Percentiles rank a stretch among this genome's conserved stretches.
Conservation (phyloP, 495 filamentous ascomycete genomes). For the Lasiosphaeria miniovina region DNA sequence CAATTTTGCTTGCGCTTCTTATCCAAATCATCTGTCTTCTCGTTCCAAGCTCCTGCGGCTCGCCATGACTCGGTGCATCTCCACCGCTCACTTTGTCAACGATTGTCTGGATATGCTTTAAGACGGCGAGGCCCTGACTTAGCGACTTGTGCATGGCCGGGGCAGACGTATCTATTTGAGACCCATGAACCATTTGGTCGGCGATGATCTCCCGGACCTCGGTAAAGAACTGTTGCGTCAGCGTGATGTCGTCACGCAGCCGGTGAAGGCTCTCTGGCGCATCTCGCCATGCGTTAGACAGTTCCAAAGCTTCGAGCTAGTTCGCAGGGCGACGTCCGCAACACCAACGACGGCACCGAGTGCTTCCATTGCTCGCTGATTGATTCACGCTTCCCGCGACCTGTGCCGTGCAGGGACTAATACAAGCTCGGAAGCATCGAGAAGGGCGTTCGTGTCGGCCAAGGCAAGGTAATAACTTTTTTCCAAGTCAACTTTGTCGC, state of each 20-base stretch:
- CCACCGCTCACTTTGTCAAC: background rate
- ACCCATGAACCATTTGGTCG: background rate
- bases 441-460: too few relatives aligned
- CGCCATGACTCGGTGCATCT: background rate
- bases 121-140: background rate
- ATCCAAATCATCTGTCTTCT: background rate
- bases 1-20: background rate
- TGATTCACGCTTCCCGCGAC: too few relatives aligned
- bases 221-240: background rate
- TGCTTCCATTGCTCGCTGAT: background rate
- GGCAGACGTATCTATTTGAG: background rate
- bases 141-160: background rate
- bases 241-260: conserved; percentile 2
- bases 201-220: background rate
- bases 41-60: background rate
- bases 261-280: conserved; percentile 2
- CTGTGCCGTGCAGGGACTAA: too few relatives aligned
- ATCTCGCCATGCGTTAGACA: background rate
- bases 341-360: background rate
- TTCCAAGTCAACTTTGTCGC: too few relatives aligned
- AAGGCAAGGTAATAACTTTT: too few relatives aligned
- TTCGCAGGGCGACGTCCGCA: background rate
- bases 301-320: conserved; percentile 2
- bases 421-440: too few relatives aligned
- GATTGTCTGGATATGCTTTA: background rate